Base-by-base conservation (phyloP, 108 stramenopile genomes). In the Pseudonitzschia pungens region DNA sequence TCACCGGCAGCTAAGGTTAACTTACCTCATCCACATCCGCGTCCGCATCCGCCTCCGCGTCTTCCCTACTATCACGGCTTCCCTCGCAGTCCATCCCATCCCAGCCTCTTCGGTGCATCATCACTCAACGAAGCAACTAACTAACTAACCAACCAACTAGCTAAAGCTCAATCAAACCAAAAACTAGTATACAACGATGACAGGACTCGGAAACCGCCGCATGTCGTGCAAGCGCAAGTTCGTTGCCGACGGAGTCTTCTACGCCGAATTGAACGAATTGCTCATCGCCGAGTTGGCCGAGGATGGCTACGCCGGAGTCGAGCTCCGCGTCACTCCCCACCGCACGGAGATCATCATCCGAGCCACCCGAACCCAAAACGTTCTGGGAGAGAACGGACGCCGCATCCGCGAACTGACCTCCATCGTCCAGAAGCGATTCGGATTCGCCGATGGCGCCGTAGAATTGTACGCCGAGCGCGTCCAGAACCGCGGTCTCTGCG, bases 261-360 rank as follows among this genome's bases (percentile, higher is more conserved):
- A 98, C 85, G 94, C 98, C 75, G 98, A 99, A 78, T 90, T 99
- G 50, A 99, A 99, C 89, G 98, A 99, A 84, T 92, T 99, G 72
- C 89, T 99, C 65, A 96, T 89, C 57, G 78, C 93, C 22, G 98
- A 99, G 79, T 87, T 99, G 48, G 97, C 96, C 51, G 97, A 97
- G 83, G 98, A 96, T 56, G 99, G 99, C 43, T 99, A 98, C 86
- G 97, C 98, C 59, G 99, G 99, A 28, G 96, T 99, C 58, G 98
- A 99, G 78, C 97, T 99, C 65, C 97, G 98, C 44, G 96, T 96
- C 63, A 98, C 97, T 21, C 99, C 98, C 52, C 93, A 96, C 74
- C 96, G 99, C 70, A 99, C 99, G 42, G 98, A 99, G 79, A 95
- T 99, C 74, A 97, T 99, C 86, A 98, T 99, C 82, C 94, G 97